Evolutionary conservation across 306 rosid genomes (phyloP).

Genomic region (Ziziphus jujuba): DNA sequence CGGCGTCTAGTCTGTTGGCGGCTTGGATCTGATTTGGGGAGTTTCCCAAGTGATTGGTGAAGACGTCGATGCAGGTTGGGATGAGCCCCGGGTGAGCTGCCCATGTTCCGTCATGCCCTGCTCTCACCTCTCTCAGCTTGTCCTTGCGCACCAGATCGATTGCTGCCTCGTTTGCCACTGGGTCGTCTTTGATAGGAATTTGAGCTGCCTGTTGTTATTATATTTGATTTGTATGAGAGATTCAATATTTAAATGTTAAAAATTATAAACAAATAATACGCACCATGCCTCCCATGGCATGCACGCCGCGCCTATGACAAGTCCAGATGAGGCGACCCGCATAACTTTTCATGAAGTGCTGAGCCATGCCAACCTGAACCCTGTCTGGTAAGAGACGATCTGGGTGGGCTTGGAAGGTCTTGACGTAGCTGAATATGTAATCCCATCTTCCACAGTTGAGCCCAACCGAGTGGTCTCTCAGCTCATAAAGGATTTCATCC

Average conservation of each 20-base stretch:
- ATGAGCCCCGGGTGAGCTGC: slow-evolving; percentile 95
- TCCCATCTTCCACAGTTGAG: slow-evolving; percentile 97
- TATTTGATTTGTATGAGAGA: neutral
- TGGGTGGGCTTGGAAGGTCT: slow-evolving; percentile 79
- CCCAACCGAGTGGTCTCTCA: slow-evolving; percentile 83
- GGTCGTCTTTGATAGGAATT: slow-evolving; percentile 77
- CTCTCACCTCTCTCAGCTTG: slow-evolving; percentile 80
- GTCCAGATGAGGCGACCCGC: slow-evolving; percentile 85
- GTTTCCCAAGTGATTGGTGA: slow-evolving; percentile 52
- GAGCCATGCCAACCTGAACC: slow-evolving; percentile 82
- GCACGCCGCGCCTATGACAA: slow-evolving; percentile 81
- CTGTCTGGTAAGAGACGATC: slow-evolving; percentile 85
- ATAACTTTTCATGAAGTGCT: slow-evolving; percentile 88
- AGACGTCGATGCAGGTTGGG: slow-evolving; percentile 67
- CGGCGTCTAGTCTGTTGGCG: slow-evolving; percentile 54
- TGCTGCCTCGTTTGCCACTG: slow-evolving; percentile 78
- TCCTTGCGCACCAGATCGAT: slow-evolving; percentile 76
- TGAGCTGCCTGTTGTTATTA: slow-evolving; percentile 65
- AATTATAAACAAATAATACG: neutral
- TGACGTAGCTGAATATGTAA: slow-evolving; percentile 93
- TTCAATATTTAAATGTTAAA: neutral
- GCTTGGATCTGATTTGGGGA: slow-evolving; percentile 59
- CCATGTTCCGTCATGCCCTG: slow-evolving; percentile 97
- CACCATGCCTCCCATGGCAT: slow-evolving; percentile 99
- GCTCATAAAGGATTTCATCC: slow-evolving; percentile 87